These are phyloP conservation scores for Wallacemonas rigidus DNA, from an alignment of 208 protist genomes.

Conservation along the genomic window DNA sequence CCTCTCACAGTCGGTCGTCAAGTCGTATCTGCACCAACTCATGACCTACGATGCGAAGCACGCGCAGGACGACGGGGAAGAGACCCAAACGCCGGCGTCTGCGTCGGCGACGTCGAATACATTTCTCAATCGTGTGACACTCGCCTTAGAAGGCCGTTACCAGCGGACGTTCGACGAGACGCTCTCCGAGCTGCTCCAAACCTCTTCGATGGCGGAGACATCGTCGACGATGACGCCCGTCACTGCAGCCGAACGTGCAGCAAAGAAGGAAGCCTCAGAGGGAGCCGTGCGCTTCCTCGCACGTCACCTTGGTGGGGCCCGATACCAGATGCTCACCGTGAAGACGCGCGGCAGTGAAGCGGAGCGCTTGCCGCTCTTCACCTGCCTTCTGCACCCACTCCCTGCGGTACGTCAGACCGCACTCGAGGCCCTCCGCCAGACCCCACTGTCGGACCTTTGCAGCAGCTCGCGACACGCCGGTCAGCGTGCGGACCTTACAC, in stretches of 20 bases:
- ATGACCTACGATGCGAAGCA: constrained; percentile 26
- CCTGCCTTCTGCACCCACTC: constrained; percentile 78
- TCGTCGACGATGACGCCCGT: not conserved
- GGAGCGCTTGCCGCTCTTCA: constrained; percentile 75
- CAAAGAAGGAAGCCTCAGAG: constrained; percentile 25
- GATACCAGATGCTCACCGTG: constrained; percentile 74
- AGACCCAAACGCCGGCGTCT: not conserved
- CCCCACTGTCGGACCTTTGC: constrained; percentile 49
- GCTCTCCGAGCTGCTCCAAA: constrained; percentile 55
- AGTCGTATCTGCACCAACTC: constrained; percentile 42
- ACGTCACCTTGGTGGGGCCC: constrained; percentile 72
- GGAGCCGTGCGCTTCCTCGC: constrained; percentile 56
- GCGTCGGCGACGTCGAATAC: not conserved
- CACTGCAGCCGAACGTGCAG: not conserved
- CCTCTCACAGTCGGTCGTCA: constrained; percentile 49
- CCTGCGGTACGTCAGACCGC: constrained; percentile 64
- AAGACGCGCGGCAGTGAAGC: constrained; percentile 15
- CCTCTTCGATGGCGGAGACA: not conserved
- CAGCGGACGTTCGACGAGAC: constrained; percentile 65
- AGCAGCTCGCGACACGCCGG: constrained; percentile 22
- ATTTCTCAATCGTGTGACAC: constrained; percentile 39
- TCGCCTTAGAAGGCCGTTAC: constrained; percentile 71
- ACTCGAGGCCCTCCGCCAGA: constrained; percentile 41
- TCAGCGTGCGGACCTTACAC: too few relatives aligned
- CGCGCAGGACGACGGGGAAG: constrained; percentile 22